Evolutionary conservation across 441 rosid genomes (phyloP), one percentile per base, ranked within the genome.

Genomic region (Cnidoscolus chayamansa): DNA sequence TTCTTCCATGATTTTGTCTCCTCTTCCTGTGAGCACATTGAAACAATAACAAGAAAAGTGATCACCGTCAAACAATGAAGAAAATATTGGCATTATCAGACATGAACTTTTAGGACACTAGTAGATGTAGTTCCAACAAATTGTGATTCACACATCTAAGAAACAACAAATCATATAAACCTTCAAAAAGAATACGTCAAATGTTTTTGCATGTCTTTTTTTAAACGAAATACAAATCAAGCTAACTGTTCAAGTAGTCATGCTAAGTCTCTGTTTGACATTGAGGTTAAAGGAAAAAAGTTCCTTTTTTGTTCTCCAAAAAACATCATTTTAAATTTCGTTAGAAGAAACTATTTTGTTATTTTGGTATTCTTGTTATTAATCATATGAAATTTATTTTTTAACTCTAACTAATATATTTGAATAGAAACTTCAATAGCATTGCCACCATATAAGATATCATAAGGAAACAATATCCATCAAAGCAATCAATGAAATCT

Each of bases 1-100:
- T 90, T 92, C 85, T 92, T 90, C 99, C 98, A 94, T 70, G 94
- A 76, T 82, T 80, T 89, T 72, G 99, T 92, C 85, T 90, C 85
- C 61, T 94, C 98, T 74, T 92, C 98, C 99, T 94, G 83, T 19
- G 8, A 75, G 60, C 65, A 50, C 10, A 25, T 48, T 53, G 12
- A 56, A 63, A 72, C 56, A 76, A 51, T 72, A 56, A 79, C 56
- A 40, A 40, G 6, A 54, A 13, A 66, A 63, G 12, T 11, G 17
- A 55, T 12, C 47, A 57, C 19, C 17, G 40, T 40, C 7, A 40
- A 40, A 40, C 7, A 40, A 7, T 40, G 7, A 40, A 40, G 7
- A 6, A 40, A 40, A 3, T 3, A 40, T 40, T 40, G 45, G 7
- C 4, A 35, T 35, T 40, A 6, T 4, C 6, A 40, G 45, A 40